A percentile compares a stretch with the other conserved stretches of the same genome.
phyloP scores from a whole-genome alignment of 176 grass and related monocot species.

The Avena insularis region DNA sequence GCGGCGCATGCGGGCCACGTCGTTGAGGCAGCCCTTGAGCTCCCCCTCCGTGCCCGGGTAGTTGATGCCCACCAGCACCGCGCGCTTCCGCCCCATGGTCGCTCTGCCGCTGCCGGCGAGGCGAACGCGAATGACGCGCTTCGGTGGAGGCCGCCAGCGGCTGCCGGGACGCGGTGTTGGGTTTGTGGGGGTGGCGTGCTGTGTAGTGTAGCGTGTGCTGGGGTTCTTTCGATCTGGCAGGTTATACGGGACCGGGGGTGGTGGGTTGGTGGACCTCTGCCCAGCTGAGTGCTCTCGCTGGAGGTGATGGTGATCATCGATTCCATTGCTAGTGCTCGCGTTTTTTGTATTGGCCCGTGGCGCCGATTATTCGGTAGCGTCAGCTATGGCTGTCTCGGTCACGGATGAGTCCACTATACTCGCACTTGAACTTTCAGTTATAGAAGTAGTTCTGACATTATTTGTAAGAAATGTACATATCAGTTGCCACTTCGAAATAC shows the following conservation, averaged over 20 bases:
- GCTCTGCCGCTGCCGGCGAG: too few species aligned
- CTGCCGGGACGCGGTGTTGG: not conserved
- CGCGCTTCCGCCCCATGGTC: conserved; percentile 61
- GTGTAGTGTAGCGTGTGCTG: not conserved
- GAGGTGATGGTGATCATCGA: not conserved
- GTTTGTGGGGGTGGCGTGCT: not conserved
- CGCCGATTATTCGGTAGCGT: not conserved
- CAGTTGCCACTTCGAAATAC: not conserved
- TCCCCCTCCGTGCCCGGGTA: conserved; percentile 79
- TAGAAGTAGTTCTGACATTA: not conserved
- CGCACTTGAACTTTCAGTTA: not conserved
- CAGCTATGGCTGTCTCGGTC: not conserved
- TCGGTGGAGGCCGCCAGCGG: not conserved
- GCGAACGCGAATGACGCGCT: too few species aligned
- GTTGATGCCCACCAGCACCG: conserved; percentile 82
- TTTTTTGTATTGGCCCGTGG: not conserved
- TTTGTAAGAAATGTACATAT: not conserved
- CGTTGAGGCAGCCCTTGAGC: conserved; percentile 84
- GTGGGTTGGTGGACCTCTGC: not conserved
- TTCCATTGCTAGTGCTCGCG: not conserved
- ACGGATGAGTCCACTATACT: not conserved
- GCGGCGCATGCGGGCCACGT: conserved; percentile 69
- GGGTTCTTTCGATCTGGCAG: conserved; percentile 31
- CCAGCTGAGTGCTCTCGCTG: not conserved
- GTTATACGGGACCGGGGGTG: too few species aligned